Evolutionary conservation across 179 eudicot genomes (phyloP).

Genomic region (Beta lomatogona): DNA sequence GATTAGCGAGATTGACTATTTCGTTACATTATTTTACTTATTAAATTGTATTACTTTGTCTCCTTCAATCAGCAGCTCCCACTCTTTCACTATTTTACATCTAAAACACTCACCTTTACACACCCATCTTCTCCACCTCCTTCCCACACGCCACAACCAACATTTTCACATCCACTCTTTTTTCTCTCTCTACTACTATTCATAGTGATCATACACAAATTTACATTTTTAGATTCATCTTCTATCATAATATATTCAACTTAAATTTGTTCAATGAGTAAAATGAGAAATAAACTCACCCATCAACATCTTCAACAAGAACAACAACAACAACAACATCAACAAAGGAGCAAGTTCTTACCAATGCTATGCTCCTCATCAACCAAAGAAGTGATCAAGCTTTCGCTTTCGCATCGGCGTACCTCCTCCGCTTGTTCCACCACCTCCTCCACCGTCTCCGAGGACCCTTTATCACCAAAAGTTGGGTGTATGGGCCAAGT

Average conservation of each 20-base stretch:
- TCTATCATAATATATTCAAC: neutral
- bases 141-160: neutral
- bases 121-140: neutral
- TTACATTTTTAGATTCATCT: neutral
- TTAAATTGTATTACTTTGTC: slow-evolving; percentile 12
- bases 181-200: neutral
- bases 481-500: slow-evolving; percentile 76
- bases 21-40: slow-evolving; percentile 18
- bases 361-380: slow-evolving; percentile 66
- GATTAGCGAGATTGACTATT: neutral
- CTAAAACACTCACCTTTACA: slow-evolving; percentile 14
- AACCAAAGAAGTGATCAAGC: slow-evolving; percentile 43
- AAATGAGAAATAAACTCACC: slow-evolving; percentile 28
- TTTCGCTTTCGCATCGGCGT: slow-evolving; percentile 28
- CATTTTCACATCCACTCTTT: neutral
- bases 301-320: slow-evolving; percentile 28
- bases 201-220: neutral
- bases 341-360: slow-evolving; percentile 44
- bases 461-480: slow-evolving; percentile 61
- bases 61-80: slow-evolving; percentile 14
- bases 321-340: slow-evolving; percentile 16
- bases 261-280: neutral
- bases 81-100: neutral
- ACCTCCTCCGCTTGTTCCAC: slow-evolving; percentile 28
- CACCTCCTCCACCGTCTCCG: slow-evolving; percentile 25